Base-by-base conservation (phyloP, 768 basidiomycete genomes). In the Boletus huronensis region DNA sequence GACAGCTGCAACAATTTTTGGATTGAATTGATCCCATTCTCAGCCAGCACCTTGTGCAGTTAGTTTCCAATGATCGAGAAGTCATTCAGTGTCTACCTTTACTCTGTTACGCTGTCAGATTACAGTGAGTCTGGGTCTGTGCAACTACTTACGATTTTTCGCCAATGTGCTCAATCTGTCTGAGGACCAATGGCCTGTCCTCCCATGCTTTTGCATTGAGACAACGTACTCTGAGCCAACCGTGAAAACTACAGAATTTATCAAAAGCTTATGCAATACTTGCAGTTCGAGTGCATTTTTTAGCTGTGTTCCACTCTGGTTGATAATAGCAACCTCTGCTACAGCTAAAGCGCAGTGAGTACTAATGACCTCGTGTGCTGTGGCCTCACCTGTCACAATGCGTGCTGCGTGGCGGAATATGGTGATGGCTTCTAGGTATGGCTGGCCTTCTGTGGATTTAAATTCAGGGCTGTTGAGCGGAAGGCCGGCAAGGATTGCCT, bases 161-260 rank as follows among this genome's bases (percentile, higher is more conserved):
- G 31, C 95, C 96, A 39, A 98, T 85, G n/a, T 85, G 82, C 32
- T 90, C 85, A 47, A 98, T 79, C 68, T 98, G 96, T 14, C 88
- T 80, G 50, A 98, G 79, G 7, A 96, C 87, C 14, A 85, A 74
- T 5, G 93, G 84, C 19, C 90, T 76, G 63, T 93, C 88, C 63
- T 98, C 95, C 96, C 96, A 98, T 40, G 92, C 87, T 62, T 87
- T 93, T 5, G 90, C 91, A 49, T 76, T 80, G 35, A 98, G 64
- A 60, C 85, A 88, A 11, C 95, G 85, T 25, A 87, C 70, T 28
- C 93, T 92, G 44, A n/a, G 29, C 14, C 17, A 36, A 43, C 28
- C 3, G 26, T 59, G 34, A 65, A 42, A 21, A 41, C 25, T n/a
- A 31, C 14, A 41, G 10, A 28, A 25, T 52, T 17, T 36, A 10